Evolutionary conservation across 768 basidiomycete species (phyloP), one percentile per base, ranked within the genome.

Genomic region (Hericium alpestre): DNA sequence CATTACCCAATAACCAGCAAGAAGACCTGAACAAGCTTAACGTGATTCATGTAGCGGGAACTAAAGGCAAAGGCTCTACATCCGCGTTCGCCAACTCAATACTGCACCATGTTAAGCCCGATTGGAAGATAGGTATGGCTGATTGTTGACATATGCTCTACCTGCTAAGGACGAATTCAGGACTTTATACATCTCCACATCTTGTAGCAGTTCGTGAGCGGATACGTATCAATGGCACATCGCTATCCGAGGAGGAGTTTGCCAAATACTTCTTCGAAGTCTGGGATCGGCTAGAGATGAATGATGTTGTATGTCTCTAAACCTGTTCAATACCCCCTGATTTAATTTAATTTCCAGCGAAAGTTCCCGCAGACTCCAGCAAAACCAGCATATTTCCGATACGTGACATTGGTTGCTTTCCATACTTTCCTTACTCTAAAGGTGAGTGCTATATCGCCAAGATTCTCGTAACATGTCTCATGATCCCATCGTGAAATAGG

Each of bases 21-120:
- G 75, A 81, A 57, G 86, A 94, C 61, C 78, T 99, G 46, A 93
- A 97, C 67, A 72, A 73, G 22, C 75, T 99, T 55, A 95, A 97
- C 69, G 92, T 95, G 57, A 81, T 98, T 50, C 95, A 99, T 74
- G 84, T 99, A 62, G 94, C 95, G 9, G 95, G 95, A 3, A 98
- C 96, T 4, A 99, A 99, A 72, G 95, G 95, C 38, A 99, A 99
- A 69, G 95, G 95, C 7, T 98, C 95, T 3, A 93, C 96, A 1
- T 91, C 90, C 61, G 95, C 96, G 8, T 98, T 98, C 65, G 80
- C 82, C 4, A 87, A 93, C 64, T 90, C 88, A 10, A 84, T 97
- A 54, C 74, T 98, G 52, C 81, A 90, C n/a, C 76, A 79, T 58
- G 71, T 78, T n/a, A 79, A 72, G 61, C 86, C 93, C 7, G 72